Percentiles rank a stretch among this genome's conserved stretches.
These are phyloP conservation scores for Paulownia fortunei DNA, from an alignment of 257 asterid genomes.

Conservation along the genomic window DNA sequence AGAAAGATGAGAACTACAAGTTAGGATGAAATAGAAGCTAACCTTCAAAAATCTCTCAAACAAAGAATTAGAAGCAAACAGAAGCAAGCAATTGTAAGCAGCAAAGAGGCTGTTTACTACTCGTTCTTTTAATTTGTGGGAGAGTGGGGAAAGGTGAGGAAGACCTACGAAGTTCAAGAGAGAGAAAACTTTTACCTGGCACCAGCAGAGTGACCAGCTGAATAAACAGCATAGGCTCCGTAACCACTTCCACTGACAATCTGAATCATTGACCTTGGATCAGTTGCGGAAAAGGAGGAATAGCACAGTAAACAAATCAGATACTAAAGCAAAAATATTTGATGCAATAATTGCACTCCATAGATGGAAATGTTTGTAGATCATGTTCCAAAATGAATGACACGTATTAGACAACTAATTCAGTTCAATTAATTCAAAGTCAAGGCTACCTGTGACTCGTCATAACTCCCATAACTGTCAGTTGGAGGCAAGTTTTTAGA, in stretches of 20 bases:
- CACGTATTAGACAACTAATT: neutral
- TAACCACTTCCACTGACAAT: constrained; percentile 56
- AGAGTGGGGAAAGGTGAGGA: neutral
- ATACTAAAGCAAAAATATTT: neutral
- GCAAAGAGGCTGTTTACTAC: neutral
- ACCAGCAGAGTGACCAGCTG: constrained; percentile 54
- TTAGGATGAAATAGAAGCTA: neutral
- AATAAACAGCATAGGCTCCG: constrained; percentile 57
- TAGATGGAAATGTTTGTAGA: constrained; percentile 6
- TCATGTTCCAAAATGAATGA: neutral
- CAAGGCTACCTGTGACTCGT: constrained; percentile 63
- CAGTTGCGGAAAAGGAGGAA: neutral
- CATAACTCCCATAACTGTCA: constrained; percentile 52
- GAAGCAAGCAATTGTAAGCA: neutral
- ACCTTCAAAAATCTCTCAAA: neutral
- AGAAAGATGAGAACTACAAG: constrained; percentile 15
- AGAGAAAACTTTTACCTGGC: constrained; percentile 48
- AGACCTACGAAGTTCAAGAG: neutral
- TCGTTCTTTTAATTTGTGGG: neutral
- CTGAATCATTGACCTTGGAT: constrained; percentile 47
- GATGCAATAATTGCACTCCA: constrained; percentile 9
- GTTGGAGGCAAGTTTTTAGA: constrained; percentile 44
- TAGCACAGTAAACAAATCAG: neutral
- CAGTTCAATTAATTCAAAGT: neutral
- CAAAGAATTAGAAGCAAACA: neutral